A percentile compares a stretch with the other conserved stretches of the same genome.
Evolutionary conservation across 2,329 filamentous ascomycete species (phyloP).

Genomic region (Coniella lustricola): DNA sequence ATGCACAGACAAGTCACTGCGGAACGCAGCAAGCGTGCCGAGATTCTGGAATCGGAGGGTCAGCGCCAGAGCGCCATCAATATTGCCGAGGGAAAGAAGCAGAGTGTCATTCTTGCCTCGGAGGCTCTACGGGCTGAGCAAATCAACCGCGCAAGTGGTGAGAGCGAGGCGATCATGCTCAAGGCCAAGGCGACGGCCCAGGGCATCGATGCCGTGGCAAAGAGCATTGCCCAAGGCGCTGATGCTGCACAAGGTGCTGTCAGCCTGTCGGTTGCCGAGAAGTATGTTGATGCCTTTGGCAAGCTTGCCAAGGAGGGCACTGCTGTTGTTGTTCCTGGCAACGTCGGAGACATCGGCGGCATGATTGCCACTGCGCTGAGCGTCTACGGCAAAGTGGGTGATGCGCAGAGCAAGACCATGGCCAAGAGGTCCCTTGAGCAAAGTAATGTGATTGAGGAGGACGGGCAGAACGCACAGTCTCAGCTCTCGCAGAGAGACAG

Average conservation of each 20-base stretch:
- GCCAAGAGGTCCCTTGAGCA: constrained; percentile 43
- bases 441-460: constrained; percentile 16
- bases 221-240: constrained; percentile 65
- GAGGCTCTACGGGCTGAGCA: constrained; percentile 85
- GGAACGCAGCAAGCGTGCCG: constrained; percentile 92
- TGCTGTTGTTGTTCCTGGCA: constrained; percentile 89
- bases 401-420: constrained; percentile 65
- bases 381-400: constrained; percentile 88
- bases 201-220: constrained; percentile 81
- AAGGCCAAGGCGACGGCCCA: constrained; percentile 79
- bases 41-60: constrained; percentile 95
- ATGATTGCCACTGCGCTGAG: constrained; percentile 97
- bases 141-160: constrained; percentile 87
- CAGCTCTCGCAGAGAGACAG: constrained; percentile 17
- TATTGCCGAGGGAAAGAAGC: constrained; percentile 95
- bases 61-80: constrained; percentile 98
- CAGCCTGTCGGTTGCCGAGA: constrained; percentile 85
- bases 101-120: constrained; percentile 91
- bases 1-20: constrained; percentile 99
- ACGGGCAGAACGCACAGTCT: constrained; percentile 14
- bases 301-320: constrained; percentile 93
- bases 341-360: constrained; percentile 89
- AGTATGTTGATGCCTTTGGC: constrained; percentile 88
- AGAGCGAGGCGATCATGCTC: constrained; percentile 85
- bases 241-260: constrained; percentile 75